phyloP scores from a whole-genome alignment of 1,284 basidiomycete species.

The Vanrija pseudolonga region DNA sequence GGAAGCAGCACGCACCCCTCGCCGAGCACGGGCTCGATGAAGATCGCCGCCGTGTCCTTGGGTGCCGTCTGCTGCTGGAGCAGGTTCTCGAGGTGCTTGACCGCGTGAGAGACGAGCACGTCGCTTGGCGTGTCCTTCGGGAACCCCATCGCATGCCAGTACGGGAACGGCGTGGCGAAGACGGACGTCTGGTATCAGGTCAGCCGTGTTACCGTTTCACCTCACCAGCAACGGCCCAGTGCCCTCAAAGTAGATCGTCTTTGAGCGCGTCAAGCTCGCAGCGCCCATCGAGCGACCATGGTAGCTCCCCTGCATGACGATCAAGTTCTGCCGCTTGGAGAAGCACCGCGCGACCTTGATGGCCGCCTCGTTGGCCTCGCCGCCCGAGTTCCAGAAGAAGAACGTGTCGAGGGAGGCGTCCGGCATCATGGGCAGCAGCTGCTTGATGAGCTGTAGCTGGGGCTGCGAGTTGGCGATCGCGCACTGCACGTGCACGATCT shows the following conservation, averaged over 20 bases:
- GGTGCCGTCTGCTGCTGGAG: constrained; percentile 79
- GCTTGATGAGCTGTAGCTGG: constrained; percentile 64
- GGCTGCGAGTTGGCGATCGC: constrained; percentile 59
- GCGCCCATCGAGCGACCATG: constrained; percentile 86
- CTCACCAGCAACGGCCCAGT: constrained; percentile 58
- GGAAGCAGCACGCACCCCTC: constrained; percentile 58
- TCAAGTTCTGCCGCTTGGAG: constrained; percentile 80
- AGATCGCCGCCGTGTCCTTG: constrained; percentile 80
- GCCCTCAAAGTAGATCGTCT: constrained; percentile 82
- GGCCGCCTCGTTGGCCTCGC: constrained; percentile 42
- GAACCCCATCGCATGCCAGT: constrained; percentile 79
- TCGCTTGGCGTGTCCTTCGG: constrained; percentile 60
- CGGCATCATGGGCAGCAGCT: constrained; percentile 38
- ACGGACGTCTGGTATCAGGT: constrained; percentile 61
- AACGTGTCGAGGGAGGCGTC: constrained; percentile 58
- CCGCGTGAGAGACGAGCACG: constrained; percentile 62
- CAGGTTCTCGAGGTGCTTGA: constrained; percentile 77
- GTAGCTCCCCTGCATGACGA: constrained; percentile 83
- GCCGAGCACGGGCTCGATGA: constrained; percentile 85
- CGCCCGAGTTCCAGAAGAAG: constrained; percentile 83
- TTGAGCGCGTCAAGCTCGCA: constrained; percentile 78
- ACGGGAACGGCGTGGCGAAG: constrained; percentile 77
- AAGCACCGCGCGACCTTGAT: constrained; percentile 60
- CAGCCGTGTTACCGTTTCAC: no score
- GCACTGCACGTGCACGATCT: constrained; percentile 70